Conservation (phyloP, 2,329 filamentous ascomycete genomes). For the Penicillium sp. region DNA sequence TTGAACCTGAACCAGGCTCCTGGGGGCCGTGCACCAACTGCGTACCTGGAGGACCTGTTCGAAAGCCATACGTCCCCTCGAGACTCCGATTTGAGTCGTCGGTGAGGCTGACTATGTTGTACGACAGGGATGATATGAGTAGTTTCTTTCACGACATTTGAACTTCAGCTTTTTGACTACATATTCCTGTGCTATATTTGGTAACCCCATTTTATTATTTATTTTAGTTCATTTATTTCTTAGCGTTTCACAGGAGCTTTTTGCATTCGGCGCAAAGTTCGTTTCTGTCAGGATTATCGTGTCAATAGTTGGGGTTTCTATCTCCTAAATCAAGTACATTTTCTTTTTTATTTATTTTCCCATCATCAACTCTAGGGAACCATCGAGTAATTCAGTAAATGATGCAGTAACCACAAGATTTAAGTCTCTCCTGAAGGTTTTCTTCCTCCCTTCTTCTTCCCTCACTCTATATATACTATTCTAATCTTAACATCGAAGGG, state of each 20-base stretch:
- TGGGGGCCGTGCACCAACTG: constrained; percentile 76
- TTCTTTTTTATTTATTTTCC: too few species aligned
- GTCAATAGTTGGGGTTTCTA: neutral
- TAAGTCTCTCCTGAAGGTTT: too few species aligned
- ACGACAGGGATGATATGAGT: constrained; percentile 6
- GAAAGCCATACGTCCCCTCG: constrained; percentile 60
- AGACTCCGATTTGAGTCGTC: constrained; percentile 14
- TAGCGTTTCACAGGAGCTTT: neutral
- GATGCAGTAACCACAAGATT: too few species aligned
- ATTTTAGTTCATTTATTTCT: neutral
- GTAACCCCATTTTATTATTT: neutral
- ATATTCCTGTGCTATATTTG: constrained; percentile 9
- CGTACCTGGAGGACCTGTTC: constrained; percentile 86
- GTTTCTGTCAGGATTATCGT: neutral
- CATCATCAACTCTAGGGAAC: too few species aligned
- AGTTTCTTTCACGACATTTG: neutral
- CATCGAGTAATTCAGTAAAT: too few species aligned
- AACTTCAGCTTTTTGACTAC: neutral
- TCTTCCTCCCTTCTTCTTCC: too few species aligned
- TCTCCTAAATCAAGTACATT: too few species aligned
- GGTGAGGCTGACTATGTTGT: constrained; percentile 3
- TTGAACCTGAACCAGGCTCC: constrained; percentile 64
- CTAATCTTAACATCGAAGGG: too few species aligned
- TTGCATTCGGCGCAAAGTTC: neutral
- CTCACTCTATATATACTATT: too few species aligned